Conservation (phyloP, 225 moss, liverwort and hornwort genomes). For the Antitrichia curtipendula region DNA sequence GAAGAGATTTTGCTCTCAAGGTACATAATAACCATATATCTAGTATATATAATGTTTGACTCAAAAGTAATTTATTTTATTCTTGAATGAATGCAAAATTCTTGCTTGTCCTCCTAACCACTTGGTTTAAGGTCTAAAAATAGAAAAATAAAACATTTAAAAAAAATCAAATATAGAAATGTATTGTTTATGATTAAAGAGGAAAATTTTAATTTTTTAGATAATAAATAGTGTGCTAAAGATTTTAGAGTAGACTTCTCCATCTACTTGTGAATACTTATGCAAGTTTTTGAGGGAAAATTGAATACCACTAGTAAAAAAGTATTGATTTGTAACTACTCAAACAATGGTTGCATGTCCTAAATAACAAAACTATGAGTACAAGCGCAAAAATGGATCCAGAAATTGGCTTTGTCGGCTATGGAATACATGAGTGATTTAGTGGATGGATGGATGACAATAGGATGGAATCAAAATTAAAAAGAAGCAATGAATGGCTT, state of each 20-base stretch:
- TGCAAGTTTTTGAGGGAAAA: neutral
- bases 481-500: no score
- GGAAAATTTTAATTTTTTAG: neutral
- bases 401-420: no score
- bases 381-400: no score
- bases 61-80: neutral
- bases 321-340: no score
- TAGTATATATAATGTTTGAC: neutral
- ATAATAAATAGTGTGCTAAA: neutral
- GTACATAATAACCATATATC: neutral
- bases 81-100: neutral
- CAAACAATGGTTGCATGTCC: no score
- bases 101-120: no score
- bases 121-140: neutral
- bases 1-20: neutral
- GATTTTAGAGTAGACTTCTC: neutral
- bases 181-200: neutral
- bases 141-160: neutral
- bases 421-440: no score
- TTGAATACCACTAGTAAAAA: no score
- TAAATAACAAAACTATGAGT: no score
- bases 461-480: no score
- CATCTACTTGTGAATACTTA: neutral
- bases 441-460: no score
- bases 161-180: neutral